phyloP scores from a whole-genome alignment of 768 basidiomycete genomes.

The Gyrodon lividus region DNA sequence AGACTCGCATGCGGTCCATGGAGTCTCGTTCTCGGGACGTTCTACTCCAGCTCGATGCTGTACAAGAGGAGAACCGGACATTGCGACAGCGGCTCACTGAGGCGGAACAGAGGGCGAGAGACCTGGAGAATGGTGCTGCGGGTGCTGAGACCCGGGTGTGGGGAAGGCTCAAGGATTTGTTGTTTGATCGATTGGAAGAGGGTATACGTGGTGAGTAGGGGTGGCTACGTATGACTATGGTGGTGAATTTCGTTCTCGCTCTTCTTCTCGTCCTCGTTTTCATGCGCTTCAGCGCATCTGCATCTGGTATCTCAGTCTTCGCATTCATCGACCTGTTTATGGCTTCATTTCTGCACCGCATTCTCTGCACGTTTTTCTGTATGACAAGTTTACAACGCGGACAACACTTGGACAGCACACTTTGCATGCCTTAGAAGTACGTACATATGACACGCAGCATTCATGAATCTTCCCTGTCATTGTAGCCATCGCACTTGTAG shows the following conservation, averaged over 20 bases:
- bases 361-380: constrained; percentile 25
- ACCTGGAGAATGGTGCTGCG: constrained; percentile 12
- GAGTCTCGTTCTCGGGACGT: constrained; percentile 24
- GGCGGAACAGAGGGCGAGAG: constrained; percentile 22
- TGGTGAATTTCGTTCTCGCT: neutral
- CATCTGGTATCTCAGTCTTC: constrained; percentile 3
- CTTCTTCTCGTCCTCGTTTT: neutral
- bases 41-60: constrained; percentile 16
- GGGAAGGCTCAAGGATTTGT: constrained; percentile 29
- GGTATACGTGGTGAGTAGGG: constrained; percentile 21
- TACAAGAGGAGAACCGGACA: constrained; percentile 18
- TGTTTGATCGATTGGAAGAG: constrained; percentile 27
- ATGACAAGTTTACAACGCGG: constrained; percentile 22
- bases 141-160: constrained; percentile 23
- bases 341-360: constrained; percentile 12
- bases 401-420: constrained; percentile 26
- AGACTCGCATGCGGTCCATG: constrained; percentile 14
- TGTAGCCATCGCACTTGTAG: constrained; percentile 22
- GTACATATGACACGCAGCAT: constrained; percentile 18
- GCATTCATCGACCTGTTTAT: constrained; percentile 2
- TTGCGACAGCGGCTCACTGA: constrained; percentile 24
- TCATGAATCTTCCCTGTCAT: constrained; percentile 17
- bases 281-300: neutral
- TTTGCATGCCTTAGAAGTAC: constrained; percentile 20
- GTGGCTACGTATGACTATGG: neutral